phyloP scores from a whole-genome alignment of 768 basidiomycete genomes.

The Inosperma sp. region DNA sequence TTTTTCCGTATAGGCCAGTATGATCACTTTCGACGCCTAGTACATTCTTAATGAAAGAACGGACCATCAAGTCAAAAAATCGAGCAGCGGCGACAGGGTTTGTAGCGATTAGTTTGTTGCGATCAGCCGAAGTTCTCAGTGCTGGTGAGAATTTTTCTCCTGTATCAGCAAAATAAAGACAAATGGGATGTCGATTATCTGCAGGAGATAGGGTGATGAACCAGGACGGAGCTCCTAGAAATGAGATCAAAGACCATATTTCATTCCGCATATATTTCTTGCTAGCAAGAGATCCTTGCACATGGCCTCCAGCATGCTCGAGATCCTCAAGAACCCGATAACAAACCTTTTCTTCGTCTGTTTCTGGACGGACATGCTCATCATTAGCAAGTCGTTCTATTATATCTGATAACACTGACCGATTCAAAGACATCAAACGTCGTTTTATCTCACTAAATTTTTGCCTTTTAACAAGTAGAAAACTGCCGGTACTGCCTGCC shows the following conservation, averaged over 20 bases:
- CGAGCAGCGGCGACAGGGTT: constrained; percentile 29
- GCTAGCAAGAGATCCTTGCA: constrained; percentile 19
- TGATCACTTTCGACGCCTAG: constrained; percentile 1
- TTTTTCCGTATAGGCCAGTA: constrained; percentile 8
- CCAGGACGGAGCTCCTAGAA: constrained; percentile 2
- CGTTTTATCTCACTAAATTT: constrained; percentile 18
- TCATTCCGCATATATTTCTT: constrained; percentile 25
- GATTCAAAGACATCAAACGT: constrained; percentile 13
- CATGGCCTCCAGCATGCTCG: constrained; percentile 17
- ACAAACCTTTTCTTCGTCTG: constrained; percentile 19
- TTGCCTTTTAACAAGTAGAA: constrained; percentile 14
- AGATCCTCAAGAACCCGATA: constrained; percentile 21
- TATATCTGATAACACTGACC: constrained; percentile 6
- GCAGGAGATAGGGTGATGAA: constrained; percentile 19
- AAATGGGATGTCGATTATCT: constrained; percentile 29
- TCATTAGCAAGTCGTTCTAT: constrained; percentile 8
- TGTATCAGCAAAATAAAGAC: constrained; percentile 26
- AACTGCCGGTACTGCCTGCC: constrained; percentile 18
- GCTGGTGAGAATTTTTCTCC: constrained; percentile 14
- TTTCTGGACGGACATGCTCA: constrained; percentile 14
- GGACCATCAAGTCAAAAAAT: constrained; percentile 25
- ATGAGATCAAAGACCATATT: constrained; percentile 9
- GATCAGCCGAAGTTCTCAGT: constrained; percentile 5
- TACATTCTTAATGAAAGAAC: constrained; percentile 23
- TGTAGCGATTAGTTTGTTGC: constrained; percentile 11